Evolutionary conservation across 2,329 filamentous ascomycete genomes (phyloP).

Genomic region (Drechslera avenae): DNA sequence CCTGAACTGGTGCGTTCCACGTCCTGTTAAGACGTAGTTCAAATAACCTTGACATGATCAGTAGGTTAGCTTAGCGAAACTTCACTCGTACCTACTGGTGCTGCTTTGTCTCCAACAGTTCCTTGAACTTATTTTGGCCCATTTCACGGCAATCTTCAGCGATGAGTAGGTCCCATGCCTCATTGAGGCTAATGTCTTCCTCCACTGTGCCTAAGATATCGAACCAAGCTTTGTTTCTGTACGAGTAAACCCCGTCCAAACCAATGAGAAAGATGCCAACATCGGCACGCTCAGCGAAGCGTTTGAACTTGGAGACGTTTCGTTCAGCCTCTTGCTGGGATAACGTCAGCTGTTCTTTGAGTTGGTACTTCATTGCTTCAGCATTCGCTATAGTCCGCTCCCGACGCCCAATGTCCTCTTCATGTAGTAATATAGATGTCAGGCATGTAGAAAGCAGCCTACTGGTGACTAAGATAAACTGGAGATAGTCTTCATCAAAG

Average conservation of each 20-base stretch:
- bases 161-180: conserved; percentile 26
- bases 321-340: conserved; percentile 40
- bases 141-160: conserved; percentile 19
- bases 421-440: conserved; percentile 47
- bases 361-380: conserved; percentile 42
- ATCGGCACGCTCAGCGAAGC: conserved; percentile 48
- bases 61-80: neutral
- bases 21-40: conserved; percentile 48
- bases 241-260: conserved; percentile 44
- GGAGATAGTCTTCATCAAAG: conserved; percentile 48
- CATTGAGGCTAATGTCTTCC: conserved; percentile 19
- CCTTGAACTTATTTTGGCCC: conserved; percentile 23
- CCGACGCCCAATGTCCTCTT: conserved; percentile 46
- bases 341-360: conserved; percentile 40
- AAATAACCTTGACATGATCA: conserved; percentile 22
- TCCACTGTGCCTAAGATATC: conserved; percentile 35
- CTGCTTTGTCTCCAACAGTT: conserved; percentile 21
- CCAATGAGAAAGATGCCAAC: conserved; percentile 51
- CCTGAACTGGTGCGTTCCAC: conserved; percentile 34
- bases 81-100: conserved; percentile 17
- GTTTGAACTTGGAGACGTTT: conserved; percentile 43
- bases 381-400: conserved; percentile 43
- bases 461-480: conserved; percentile 44
- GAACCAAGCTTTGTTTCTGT: conserved; percentile 50
- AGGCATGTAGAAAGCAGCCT: conserved; percentile 48